A percentile compares a stretch with the other conserved stretches of the same genome.
Conservation (phyloP, 2,329 filamentous ascomycete genomes). For the Karstenula rhodostoma region DNA sequence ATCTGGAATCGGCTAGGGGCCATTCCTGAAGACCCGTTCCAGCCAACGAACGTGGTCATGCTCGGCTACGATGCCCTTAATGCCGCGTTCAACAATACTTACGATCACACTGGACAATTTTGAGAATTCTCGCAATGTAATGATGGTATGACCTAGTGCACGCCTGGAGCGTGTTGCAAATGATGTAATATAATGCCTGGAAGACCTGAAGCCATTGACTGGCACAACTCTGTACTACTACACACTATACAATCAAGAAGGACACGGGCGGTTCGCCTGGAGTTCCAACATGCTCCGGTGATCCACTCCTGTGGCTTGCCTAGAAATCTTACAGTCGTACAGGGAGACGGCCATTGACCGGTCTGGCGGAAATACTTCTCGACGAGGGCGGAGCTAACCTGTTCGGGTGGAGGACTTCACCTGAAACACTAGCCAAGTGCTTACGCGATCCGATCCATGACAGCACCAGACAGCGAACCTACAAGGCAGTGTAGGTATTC, state of each 20-base stretch:
- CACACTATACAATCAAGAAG: background rate
- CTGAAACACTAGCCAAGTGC: conserved; percentile 17
- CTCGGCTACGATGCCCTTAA: conserved; percentile 12
- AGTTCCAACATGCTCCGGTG: background rate
- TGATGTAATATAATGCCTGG: conserved; percentile 11
- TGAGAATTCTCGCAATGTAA: background rate
- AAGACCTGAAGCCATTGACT: background rate
- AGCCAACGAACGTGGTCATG: conserved; percentile 11
- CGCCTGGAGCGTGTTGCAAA: conserved; percentile 13
- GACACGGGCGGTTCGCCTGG: background rate
- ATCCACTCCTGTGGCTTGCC: background rate
- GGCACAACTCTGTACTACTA: conserved; percentile 3
- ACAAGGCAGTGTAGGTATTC: background rate
- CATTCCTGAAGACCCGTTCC: conserved; percentile 20
- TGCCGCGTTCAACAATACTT: conserved; percentile 3
- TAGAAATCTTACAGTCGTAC: background rate
- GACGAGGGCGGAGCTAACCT: background rate
- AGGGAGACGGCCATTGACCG: background rate
- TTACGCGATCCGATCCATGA: background rate
- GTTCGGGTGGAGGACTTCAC: background rate
- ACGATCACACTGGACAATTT: background rate
- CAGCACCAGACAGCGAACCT: conserved; percentile 4
- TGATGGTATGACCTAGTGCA: conserved; percentile 1
- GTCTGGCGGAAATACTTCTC: background rate
- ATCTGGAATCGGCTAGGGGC: conserved; percentile 15